Conservation (phyloP, 2,329 filamentous ascomycete genomes). For the Cladosporium oxysporum region DNA sequence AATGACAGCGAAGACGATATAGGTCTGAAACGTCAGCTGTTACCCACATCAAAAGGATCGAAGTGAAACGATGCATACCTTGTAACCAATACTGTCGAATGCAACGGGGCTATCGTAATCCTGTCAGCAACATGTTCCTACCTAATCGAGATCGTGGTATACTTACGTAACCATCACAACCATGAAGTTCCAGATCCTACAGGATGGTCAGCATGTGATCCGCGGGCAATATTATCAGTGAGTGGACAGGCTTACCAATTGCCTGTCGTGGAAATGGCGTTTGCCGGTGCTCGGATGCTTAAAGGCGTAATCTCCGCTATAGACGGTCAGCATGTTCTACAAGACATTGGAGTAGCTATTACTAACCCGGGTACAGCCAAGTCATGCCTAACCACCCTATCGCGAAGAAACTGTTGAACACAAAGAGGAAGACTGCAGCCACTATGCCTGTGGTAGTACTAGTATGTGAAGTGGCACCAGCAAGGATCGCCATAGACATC, state of each 20-base stretch:
- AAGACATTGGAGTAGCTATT: background rate
- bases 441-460: conserved; percentile 36
- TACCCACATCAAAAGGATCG: background rate
- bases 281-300: conserved; percentile 38
- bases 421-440: conserved; percentile 40
- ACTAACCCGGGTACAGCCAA: conserved; percentile 10
- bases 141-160: background rate
- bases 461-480: conserved; percentile 29
- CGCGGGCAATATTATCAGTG: background rate
- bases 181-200: conserved; percentile 55
- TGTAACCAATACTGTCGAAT: conserved; percentile 39
- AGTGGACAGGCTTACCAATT: conserved; percentile 48
- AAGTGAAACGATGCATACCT: background rate
- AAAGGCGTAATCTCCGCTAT: conserved; percentile 39
- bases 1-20: conserved; percentile 61
- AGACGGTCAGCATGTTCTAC: conserved; percentile 21
- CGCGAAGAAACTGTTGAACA: conserved; percentile 42
- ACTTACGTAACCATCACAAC: conserved; percentile 18
- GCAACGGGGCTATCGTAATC: conserved; percentile 53
- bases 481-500: conserved; percentile 36
- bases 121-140: background rate
- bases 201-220: background rate
- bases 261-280: conserved; percentile 47
- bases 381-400: conserved; percentile 33
- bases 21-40: conserved; percentile 27